Base-by-base conservation (phyloP, 2,329 filamentous ascomycete species). In the Colletotrichum sp. region DNA sequence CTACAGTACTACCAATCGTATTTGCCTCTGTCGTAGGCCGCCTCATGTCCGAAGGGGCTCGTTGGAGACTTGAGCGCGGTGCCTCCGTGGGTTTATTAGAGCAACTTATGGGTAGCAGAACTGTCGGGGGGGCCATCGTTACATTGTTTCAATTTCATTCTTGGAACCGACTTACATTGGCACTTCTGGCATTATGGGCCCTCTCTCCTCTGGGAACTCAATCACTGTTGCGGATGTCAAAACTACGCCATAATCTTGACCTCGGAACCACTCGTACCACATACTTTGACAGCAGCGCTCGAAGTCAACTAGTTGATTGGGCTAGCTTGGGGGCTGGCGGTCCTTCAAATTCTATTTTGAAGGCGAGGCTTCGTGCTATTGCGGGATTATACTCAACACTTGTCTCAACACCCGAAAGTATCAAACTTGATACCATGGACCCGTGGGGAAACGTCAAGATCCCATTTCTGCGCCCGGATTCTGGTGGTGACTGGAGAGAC, bases 181-280 rank as follows among this genome's bases (percentile, higher is more conserved):
- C 62, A 3, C 66, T 83, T 10, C 55, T 82, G 13, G 4, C 81
- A 1, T 26, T 81, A 6, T 83, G 82, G 82, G 75, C 77, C 5
- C 73, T 83, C 7, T 83, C 82, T 4, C 81, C 82, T 2, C 66
- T 83, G 5, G 82, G 81, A 9, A 77, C 79, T 13, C 82, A 83
- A 71, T 78, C 81, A 1, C 70, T 80, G 12, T 62, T 83, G 52
- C 79, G 80, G 6, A 62, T 70, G 38, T 26, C 67, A 66, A 30
- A 34, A 34, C 32, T 34, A 6, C 32, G 6, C 13, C 32, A 34
- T 34, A 34, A 34, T 34, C 32, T 34, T 34, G 32, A 34, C 32
- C 32, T 34, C 32, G 32, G 12, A 34, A 34, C 32, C 32, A 34
- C 12, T 34, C 32, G 32, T 6, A 6, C 32, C 32, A 34, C 32